A percentile compares a stretch with the other conserved stretches of the same genome.
Evolutionary conservation across 306 rosid genomes (phyloP).

Genomic region (Cicer pinnatifidum): DNA sequence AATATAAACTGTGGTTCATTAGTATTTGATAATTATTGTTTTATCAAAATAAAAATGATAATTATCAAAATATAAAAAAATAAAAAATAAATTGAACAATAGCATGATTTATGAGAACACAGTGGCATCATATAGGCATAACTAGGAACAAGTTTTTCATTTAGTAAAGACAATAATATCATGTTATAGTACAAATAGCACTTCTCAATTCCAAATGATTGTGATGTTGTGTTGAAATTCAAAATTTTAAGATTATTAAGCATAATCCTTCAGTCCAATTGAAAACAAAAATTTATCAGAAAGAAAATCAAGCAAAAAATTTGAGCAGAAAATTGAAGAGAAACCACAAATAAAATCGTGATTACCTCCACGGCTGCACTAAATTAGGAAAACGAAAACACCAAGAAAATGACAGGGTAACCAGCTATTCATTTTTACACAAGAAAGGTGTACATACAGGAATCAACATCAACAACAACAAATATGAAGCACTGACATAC

Average conservation of each 20-base stretch:
- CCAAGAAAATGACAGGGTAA: background rate
- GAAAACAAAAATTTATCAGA: background rate
- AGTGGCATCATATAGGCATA: conserved; percentile 29
- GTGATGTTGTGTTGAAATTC: background rate
- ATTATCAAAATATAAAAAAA: too few species aligned
- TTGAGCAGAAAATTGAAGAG: conserved; percentile 8
- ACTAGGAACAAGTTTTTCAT: conserved; percentile 40
- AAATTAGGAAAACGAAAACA: background rate
- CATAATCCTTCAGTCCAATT: background rate
- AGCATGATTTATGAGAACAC: conserved; percentile 7
- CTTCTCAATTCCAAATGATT: conserved; percentile 17
- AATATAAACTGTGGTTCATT: too few species aligned
- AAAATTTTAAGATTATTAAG: conserved; percentile 20
- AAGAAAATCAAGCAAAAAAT: background rate
- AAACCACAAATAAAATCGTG: conserved; percentile 1
- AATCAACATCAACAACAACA: background rate
- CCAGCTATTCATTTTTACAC: background rate
- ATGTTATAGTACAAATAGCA: background rate
- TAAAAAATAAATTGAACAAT: background rate
- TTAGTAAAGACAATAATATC: conserved; percentile 49
- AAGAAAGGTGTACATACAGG: background rate
- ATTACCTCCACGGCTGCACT: background rate
- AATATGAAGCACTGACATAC: too few species aligned
- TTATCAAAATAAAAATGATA: too few species aligned
- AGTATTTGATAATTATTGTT: too few species aligned